phyloP scores from a whole-genome alignment of 2,329 filamentous ascomycete species.

The Penicillium sp. region DNA sequence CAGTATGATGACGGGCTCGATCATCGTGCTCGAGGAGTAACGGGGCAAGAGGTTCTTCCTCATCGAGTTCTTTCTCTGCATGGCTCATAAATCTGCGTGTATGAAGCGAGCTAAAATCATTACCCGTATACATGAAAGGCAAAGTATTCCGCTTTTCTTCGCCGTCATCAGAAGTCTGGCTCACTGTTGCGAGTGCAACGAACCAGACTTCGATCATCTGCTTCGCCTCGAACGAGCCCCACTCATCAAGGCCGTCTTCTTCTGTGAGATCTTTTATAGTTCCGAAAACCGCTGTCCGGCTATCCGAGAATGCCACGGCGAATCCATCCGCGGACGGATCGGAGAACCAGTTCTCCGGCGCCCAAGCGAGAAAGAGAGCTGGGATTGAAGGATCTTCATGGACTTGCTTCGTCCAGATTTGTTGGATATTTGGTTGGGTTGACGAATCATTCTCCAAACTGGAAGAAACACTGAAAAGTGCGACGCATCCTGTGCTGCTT shows the following conservation, averaged over 20 bases:
- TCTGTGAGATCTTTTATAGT: conserved; percentile 39
- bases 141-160: conserved; percentile 1
- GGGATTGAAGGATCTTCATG: conserved; percentile 62
- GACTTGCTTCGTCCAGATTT: conserved; percentile 51
- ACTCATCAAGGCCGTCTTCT: conserved; percentile 23
- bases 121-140: conserved; percentile 42
- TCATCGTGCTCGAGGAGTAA: conserved; percentile 45
- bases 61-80: conserved; percentile 20
- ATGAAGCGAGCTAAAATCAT: conserved; percentile 44
- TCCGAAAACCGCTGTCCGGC: conserved; percentile 62
- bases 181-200: conserved; percentile 35
- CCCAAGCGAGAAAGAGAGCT: conserved; percentile 75
- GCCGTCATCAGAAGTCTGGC: background rate
- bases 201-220: conserved; percentile 48
- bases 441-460: conserved; percentile 5
- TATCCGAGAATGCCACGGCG: conserved; percentile 73
- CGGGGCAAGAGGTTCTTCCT: conserved; percentile 20
- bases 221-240: conserved; percentile 32
- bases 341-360: conserved; percentile 53
- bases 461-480: conserved; percentile 40
- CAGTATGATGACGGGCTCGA: conserved; percentile 66
- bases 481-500: conserved; percentile 67
- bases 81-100: conserved; percentile 33
- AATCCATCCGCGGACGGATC: conserved; percentile 52
- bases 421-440: conserved; percentile 32